Conservation (phyloP, 116 monocot species). For the Phalaenopsis hybrid region DNA sequence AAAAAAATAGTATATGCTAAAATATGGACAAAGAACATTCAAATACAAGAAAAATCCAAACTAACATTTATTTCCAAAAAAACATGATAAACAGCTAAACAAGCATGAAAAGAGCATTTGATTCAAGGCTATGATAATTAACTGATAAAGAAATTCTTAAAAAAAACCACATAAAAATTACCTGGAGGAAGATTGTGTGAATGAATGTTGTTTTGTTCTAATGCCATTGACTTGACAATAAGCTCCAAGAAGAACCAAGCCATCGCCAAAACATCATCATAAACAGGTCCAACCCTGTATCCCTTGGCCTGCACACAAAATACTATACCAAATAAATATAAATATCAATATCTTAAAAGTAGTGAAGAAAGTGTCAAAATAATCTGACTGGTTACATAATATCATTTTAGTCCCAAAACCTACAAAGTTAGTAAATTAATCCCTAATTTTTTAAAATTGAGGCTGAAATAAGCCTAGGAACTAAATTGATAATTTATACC, state of each 20-base stretch:
- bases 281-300: slow-evolving; percentile 97
- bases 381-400: too few species aligned
- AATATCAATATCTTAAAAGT: neutral
- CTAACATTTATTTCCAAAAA: neutral
- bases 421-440: too few species aligned
- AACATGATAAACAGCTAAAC: neutral
- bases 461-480: too few species aligned
- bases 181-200: slow-evolving; percentile 78
- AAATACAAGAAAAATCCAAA: neutral
- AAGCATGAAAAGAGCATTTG: neutral
- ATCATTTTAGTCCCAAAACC: too few species aligned
- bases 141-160: too few species aligned
- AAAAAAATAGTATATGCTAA: neutral
- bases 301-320: slow-evolving; percentile 75
- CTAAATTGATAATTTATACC: too few species aligned
- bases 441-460: too few species aligned
- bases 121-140: neutral
- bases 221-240: slow-evolving; percentile 96
- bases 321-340: neutral
- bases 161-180: slow-evolving; percentile 14
- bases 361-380: too few species aligned
- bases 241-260: slow-evolving; percentile 99
- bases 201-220: slow-evolving; percentile 85
- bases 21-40: neutral
- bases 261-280: slow-evolving; percentile 99